These are phyloP conservation scores for Dryas octopetala DNA, from an alignment of 306 rosid species.

Conservation along the genomic window DNA sequence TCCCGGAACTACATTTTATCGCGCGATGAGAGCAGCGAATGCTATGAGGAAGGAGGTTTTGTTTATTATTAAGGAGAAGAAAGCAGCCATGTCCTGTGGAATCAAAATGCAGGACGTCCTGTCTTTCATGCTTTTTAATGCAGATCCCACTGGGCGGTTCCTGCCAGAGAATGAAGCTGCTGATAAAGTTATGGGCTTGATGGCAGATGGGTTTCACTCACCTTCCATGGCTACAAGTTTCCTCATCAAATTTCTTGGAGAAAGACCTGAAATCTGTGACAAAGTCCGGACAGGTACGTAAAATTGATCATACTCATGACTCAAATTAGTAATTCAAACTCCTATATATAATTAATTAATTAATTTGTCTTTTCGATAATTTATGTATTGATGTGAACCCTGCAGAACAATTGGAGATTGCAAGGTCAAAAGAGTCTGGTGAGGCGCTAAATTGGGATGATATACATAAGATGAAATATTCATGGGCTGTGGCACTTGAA, in stretches of 20 bases:
- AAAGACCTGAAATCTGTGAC: constrained; percentile 43
- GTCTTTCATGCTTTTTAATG: not conserved
- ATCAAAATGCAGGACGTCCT: not conserved
- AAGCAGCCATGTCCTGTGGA: not conserved
- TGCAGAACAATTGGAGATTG: constrained; percentile 45
- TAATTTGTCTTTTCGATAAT: too few relatives aligned
- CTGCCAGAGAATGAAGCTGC: constrained; percentile 8
- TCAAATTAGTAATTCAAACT: too few relatives aligned
- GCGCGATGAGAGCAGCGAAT: constrained; percentile 8
- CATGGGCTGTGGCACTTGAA: constrained; percentile 59
- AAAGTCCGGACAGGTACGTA: constrained; percentile 39
- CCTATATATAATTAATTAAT: too few relatives aligned
- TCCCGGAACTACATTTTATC: not conserved
- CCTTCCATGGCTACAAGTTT: constrained; percentile 14
- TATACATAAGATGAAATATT: constrained; percentile 53
- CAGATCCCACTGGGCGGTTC: not conserved
- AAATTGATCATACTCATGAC: not conserved
- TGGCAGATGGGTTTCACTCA: not conserved
- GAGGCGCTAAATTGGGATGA: constrained; percentile 50
- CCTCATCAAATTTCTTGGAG: constrained; percentile 43
- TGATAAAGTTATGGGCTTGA: constrained; percentile 4
- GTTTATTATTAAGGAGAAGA: constrained; percentile 14
- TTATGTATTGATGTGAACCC: not conserved
- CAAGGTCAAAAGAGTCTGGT: constrained; percentile 39
- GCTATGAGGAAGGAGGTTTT: not conserved